Base-by-base conservation (phyloP, 306 rosid genomes). In the Medicago lupulina region DNA sequence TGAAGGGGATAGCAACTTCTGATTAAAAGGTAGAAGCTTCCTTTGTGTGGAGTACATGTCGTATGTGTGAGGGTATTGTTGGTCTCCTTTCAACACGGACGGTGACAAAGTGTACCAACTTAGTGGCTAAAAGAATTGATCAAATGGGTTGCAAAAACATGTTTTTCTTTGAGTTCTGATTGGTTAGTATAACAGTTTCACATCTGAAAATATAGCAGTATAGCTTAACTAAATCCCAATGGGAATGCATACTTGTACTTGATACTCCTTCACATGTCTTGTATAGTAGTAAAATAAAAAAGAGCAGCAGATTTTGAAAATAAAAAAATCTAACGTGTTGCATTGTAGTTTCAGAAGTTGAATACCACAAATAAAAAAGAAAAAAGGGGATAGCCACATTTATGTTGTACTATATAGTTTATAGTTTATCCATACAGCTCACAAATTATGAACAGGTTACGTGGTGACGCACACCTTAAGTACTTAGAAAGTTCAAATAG, bases 51-150 rank as follows among this genome's bases (percentile, higher is more conserved):
- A 53, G 17, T 17, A 17, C 2, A 34, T 4, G 38, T 34, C 9
- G 31, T 4, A 23, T 69, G 17, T 23, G 39, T 19, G 11, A 13
- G 14, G 44, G 25, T 16, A 73, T 8, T 40, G 49, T 60, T 6
- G 19, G 62, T 67, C 63, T 71, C 55, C 49, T 21, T 78, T 78
- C 74, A 78, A 74, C 61, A 28, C 61, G 25, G 6, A 34, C 38
- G 6, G 38, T 34, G 38, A 34, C 7, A 34, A 34, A 34, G 38
- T 34, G 38, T 34, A 34, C 7, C 36, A 31, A 31, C 36, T 31
- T 31, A 5, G 36, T 31, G 75, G 43, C 57, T 55, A 40, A 49
- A 34, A 50, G 62, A 38, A 25, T 25, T 53, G 15, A 39, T 77
- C 21, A 70, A 61, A 62, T 31, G 62, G 38, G 38, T 12, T 3